phyloP scores from a whole-genome alignment of 2,329 filamentous ascomycete species.

The Colletotrichum camelliae region DNA sequence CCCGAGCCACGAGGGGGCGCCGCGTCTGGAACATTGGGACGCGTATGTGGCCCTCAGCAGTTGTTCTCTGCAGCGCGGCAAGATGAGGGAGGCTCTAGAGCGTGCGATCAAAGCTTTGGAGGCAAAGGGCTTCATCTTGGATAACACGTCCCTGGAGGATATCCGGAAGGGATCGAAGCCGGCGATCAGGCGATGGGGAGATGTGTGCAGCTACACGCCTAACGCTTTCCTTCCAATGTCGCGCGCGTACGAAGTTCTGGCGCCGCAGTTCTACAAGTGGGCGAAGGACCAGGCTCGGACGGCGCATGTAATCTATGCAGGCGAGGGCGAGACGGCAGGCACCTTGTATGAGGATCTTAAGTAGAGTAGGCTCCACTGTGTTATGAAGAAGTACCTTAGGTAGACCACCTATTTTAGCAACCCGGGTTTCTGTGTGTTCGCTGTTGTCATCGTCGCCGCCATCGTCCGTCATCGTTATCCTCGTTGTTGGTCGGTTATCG shows the following conservation, averaged over 20 bases:
- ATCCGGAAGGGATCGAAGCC: conserved; percentile 3
- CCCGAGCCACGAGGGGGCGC: not conserved
- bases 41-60: conserved; percentile 24
- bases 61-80: not conserved
- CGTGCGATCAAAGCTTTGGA: conserved; percentile 28
- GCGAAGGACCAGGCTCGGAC: conserved; percentile 24
- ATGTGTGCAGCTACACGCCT: not conserved
- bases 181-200: conserved; percentile 29
- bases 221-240: conserved; percentile 22
- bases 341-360: not conserved
- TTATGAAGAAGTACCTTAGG: no score
- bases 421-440: no score
- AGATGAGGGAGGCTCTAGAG: conserved; percentile 19
- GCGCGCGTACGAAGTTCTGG: conserved; percentile 22
- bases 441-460: no score
- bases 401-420: no score
- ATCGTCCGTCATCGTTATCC: no score
- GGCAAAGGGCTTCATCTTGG: conserved; percentile 29
- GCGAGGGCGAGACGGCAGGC: conserved; percentile 24
- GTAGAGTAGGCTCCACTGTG: not conserved
- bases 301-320: conserved; percentile 29
- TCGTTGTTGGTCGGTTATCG: no score
- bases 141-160: not conserved
- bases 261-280: conserved; percentile 26
- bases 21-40: conserved; percentile 26